Percentiles rank a stretch among this genome's conserved stretches.
Evolutionary conservation across 768 basidiomycete genomes (phyloP).

Genomic region (Naematelia aurantialba): DNA sequence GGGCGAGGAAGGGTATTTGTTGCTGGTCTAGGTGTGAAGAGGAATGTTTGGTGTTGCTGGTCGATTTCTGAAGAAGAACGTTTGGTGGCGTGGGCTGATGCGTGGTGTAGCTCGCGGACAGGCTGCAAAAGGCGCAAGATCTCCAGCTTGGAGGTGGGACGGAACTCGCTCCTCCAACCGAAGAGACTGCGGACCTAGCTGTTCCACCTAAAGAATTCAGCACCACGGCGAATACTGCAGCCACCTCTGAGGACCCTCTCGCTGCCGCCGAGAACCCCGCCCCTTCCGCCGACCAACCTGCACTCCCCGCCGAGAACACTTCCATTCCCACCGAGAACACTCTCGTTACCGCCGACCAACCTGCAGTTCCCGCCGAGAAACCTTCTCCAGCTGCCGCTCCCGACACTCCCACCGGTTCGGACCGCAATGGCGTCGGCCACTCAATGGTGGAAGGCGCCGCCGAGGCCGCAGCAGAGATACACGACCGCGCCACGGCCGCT

Average conservation of each 20-base stretch:
- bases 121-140: conserved; percentile 32
- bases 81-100: no score
- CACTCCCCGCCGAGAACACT: neutral
- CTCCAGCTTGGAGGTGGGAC: conserved; percentile 12
- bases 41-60: no score
- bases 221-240: neutral
- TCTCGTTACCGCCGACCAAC: neutral
- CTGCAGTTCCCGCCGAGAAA: neutral
- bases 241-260: neutral
- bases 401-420: no score
- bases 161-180: conserved; percentile 13
- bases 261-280: neutral
- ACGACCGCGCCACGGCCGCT: conserved; percentile 11
- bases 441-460: conserved; percentile 31
- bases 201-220: neutral
- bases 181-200: conserved; percentile 13
- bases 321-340: neutral
- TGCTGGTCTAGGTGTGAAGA: no score
- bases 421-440: conserved; percentile 20
- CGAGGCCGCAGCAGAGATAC: conserved; percentile 20
- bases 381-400: no score
- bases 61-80: no score
- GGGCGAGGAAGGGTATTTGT: no score
- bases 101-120: conserved; percentile 26
- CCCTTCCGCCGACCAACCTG: neutral